Percentiles rank a stretch among this genome's conserved stretches.
These are phyloP conservation scores for Leccinellum rugosiceps DNA, from an alignment of 768 basidiomycete genomes.

Conservation along the genomic window DNA sequence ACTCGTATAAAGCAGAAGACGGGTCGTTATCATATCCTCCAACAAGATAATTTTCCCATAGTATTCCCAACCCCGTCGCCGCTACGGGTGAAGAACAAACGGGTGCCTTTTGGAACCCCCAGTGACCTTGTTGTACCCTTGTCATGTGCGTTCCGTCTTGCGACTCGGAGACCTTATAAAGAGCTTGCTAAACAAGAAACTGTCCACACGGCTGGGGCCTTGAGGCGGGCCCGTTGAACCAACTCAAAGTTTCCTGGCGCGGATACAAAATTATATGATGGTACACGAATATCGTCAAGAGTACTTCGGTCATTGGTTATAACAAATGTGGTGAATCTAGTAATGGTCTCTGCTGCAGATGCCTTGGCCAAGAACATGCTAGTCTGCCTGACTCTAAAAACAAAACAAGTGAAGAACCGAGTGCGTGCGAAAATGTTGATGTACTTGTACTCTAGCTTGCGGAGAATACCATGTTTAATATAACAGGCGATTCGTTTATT, in stretches of 20 bases:
- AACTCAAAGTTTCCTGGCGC: not conserved
- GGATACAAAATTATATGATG: not conserved
- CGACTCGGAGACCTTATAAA: not conserved
- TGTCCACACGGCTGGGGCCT: not conserved
- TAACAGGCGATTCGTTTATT: slow-evolving; percentile 15
- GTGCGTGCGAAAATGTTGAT: too few relatives aligned
- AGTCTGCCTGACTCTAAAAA: not conserved
- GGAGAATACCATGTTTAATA: too few relatives aligned
- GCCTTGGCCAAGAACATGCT: too few relatives aligned
- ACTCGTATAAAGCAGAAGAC: not conserved
- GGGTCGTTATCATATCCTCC: not conserved
- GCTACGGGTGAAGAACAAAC: not conserved
- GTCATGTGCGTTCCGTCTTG: not conserved
- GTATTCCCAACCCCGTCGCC: not conserved
- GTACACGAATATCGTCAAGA: not conserved
- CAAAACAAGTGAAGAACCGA: not conserved
- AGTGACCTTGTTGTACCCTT: not conserved
- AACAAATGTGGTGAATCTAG: too few relatives aligned
- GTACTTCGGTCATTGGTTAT: not conserved
- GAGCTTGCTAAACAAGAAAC: not conserved
- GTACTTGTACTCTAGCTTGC: too few relatives aligned
- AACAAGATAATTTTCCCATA: not conserved
- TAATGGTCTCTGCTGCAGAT: too few relatives aligned
- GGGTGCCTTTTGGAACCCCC: not conserved
- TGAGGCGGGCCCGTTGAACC: not conserved